Percentiles rank a stretch among this genome's conserved stretches.
Evolutionary conservation across 257 asterid species (phyloP).

Genomic region (Solanum sejunctum): DNA sequence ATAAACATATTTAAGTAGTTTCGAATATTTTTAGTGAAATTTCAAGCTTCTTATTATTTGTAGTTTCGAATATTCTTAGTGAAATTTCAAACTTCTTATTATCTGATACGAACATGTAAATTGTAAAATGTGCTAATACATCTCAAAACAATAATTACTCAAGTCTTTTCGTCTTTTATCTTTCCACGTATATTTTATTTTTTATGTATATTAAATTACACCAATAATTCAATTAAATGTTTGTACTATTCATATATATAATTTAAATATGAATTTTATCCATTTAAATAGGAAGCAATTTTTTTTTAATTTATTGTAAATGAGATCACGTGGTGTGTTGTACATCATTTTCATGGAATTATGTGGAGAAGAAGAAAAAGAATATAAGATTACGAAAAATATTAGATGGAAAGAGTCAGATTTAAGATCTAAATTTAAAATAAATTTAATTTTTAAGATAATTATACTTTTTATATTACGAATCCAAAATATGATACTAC

Average conservation of each 20-base stretch:
- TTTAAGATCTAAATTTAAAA: not conserved
- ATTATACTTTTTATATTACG: not conserved
- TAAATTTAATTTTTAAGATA: not conserved
- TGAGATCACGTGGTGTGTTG: not conserved
- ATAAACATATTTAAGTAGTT: not conserved
- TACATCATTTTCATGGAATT: not conserved
- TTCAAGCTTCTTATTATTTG: not conserved
- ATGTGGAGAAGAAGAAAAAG: not conserved
- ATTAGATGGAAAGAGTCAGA: not conserved
- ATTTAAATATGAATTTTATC: not conserved
- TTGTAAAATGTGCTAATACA: not conserved
- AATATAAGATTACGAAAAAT: not conserved
- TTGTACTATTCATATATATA: not conserved
- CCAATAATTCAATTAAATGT: not conserved
- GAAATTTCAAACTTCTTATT: not conserved
- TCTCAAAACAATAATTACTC: no score
- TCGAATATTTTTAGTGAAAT: not conserved
- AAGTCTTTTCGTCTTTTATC: not conserved
- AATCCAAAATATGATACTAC: no score
- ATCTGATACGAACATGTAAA: not conserved
- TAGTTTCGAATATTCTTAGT: not conserved
- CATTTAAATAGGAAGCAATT: not conserved
- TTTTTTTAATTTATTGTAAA: not conserved
- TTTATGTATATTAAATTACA: not conserved
- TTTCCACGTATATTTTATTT: not conserved